phyloP scores from a whole-genome alignment of 164 flowering plant species.

The Tetrastigma voinierianum region DNA sequence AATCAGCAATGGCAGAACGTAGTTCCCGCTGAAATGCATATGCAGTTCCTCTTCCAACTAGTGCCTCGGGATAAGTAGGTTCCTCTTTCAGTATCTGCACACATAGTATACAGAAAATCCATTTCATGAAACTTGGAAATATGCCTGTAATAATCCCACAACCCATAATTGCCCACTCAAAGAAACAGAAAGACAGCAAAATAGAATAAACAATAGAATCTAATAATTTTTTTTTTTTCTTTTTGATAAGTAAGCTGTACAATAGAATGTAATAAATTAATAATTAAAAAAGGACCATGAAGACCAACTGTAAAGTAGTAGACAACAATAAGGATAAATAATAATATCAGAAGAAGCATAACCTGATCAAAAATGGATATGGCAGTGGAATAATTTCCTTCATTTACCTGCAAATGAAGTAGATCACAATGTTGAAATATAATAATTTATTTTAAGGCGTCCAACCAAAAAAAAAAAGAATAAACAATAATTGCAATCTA shows the following conservation, averaged over 20 bases:
- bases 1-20: constrained; percentile 82
- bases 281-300: neutral
- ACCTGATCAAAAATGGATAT: constrained; percentile 91
- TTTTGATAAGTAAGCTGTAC: too few species aligned
- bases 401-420: constrained; percentile 70
- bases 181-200: neutral
- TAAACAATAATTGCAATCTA: neutral
- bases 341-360: constrained; percentile 7
- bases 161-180: neutral
- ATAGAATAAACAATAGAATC: neutral
- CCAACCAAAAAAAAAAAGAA: neutral
- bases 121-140: constrained; percentile 4
- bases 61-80: constrained; percentile 86
- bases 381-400: constrained; percentile 87
- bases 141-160: neutral
- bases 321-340: neutral
- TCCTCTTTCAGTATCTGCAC: constrained; percentile 77
- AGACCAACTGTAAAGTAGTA: neutral
- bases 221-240: too few species aligned
- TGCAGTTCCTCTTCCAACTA: constrained; percentile 97
- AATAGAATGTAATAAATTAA: neutral
- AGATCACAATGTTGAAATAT: neutral
- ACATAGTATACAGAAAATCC: neutral
- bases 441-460: neutral
- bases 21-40: constrained; percentile 91